Conservation (phyloP, 2,329 filamentous ascomycete species). For the Colletotrichum theobromicola region DNA sequence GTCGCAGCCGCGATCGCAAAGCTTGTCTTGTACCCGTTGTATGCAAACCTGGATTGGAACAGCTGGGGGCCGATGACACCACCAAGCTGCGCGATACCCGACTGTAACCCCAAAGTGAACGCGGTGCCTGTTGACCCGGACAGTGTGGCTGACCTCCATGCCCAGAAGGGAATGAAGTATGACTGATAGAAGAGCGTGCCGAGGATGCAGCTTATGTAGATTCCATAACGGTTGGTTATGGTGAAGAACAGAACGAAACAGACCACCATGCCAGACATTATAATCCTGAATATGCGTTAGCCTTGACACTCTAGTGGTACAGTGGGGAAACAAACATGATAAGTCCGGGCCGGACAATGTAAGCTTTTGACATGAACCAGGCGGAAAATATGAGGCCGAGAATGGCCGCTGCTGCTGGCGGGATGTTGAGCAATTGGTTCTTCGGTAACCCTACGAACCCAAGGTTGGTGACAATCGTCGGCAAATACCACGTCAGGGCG, state of each 20-base stretch:
- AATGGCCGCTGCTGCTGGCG: conserved; percentile 45
- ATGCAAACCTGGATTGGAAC: conserved; percentile 45
- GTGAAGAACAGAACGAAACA: conserved; percentile 49
- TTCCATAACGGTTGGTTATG: conserved; percentile 38
- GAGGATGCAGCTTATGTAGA: conserved; percentile 49
- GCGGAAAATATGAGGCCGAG: conserved; percentile 42
- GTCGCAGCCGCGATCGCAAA: conserved; percentile 28
- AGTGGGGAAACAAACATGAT: conserved; percentile 31
- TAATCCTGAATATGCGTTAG: conserved; percentile 26
- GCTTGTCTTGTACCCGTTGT: conserved; percentile 34
- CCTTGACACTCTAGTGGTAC: accelerated
- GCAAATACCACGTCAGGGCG: conserved; percentile 45
- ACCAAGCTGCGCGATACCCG: conserved; percentile 47
- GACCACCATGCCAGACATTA: conserved; percentile 42
- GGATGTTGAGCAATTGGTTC: conserved; percentile 52
- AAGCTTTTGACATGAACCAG: conserved; percentile 40
- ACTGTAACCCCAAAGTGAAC: conserved; percentile 48
- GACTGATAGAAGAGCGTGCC: conserved; percentile 46
- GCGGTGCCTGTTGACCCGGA: conserved; percentile 47
- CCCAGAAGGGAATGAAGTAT: conserved; percentile 52
- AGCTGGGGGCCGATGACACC: conserved; percentile 50
- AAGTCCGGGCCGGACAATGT: conserved; percentile 42
- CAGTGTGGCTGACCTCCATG: conserved; percentile 46
- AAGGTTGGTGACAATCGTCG: conserved; percentile 44
- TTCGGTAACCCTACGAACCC: conserved; percentile 45